These are phyloP conservation scores for Ceratocystis lukuohia DNA, from an alignment of 2,329 filamentous ascomycete genomes.

Conservation along the genomic window DNA sequence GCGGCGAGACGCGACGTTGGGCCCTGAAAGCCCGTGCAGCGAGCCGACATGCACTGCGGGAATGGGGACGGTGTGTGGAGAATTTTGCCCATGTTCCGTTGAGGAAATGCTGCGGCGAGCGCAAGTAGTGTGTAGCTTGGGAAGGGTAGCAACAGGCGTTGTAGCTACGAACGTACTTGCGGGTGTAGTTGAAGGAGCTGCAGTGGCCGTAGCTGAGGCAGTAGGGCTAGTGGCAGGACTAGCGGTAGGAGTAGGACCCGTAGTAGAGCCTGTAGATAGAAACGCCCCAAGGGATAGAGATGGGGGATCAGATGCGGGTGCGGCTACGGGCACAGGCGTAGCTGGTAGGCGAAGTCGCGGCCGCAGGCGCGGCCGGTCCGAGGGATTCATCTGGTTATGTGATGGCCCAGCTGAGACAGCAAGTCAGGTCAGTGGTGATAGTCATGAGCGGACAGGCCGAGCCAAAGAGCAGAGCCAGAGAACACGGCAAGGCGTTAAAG, in stretches of 20 bases:
- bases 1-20: neutral
- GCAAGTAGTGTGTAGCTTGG: neutral
- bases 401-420: constrained; percentile 1
- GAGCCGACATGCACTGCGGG: neutral
- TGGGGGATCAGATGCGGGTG: too few species aligned
- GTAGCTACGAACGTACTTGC: too few species aligned
- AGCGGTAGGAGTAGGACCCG: neutral
- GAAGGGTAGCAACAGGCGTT: neutral
- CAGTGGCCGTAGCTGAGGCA: neutral
- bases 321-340: neutral
- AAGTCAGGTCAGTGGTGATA: neutral
- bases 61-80: neutral
- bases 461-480: neutral
- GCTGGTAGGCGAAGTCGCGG: neutral
- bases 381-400: constrained; percentile 4
- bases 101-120: neutral
- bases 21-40: neutral
- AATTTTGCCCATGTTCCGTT: neutral
- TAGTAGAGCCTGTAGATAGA: too few species aligned
- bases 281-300: too few species aligned
- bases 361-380: neutral
- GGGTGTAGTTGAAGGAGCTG: neutral
- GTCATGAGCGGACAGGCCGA: neutral
- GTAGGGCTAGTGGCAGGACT: neutral
- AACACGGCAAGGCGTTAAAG: neutral